phyloP scores from a whole-genome alignment of 257 asterid genomes.

The Agastache rugosa region DNA sequence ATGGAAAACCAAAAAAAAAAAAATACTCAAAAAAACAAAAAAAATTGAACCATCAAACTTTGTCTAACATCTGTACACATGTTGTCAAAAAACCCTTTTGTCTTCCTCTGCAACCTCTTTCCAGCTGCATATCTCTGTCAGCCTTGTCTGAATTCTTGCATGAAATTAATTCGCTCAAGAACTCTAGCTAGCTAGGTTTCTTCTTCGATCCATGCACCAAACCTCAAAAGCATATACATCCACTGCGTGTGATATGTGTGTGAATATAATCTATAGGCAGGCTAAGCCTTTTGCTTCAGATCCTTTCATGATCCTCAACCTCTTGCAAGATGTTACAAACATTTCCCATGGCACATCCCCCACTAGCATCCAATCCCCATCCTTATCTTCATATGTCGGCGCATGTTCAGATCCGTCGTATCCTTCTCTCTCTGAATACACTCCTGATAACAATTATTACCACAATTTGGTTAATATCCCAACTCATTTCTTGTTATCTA shows the following conservation, averaged over 20 bases:
- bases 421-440: conserved; percentile 78
- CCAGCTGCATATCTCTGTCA: not conserved
- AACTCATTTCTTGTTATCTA: too few species aligned
- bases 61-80: conserved; percentile 36
- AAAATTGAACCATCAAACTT: not conserved
- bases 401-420: conserved; percentile 73
- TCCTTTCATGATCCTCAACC: conserved; percentile 81
- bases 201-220: not conserved
- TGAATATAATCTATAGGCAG: conserved; percentile 17
- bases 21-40: not conserved
- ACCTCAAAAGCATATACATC: not conserved
- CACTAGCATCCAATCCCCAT: conserved; percentile 98
- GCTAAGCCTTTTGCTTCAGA: conserved; percentile 84
- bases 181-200: not conserved
- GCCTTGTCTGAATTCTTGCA: not conserved
- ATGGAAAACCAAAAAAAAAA: not conserved
- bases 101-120: not conserved
- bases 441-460: conserved; percentile 42
- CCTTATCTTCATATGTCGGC: conserved; percentile 91
- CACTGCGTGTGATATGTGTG: not conserved
- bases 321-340: conserved; percentile 77
- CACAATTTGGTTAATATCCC: not conserved
- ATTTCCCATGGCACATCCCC: conserved; percentile 99
- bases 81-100: not conserved
- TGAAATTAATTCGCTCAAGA: not conserved